These are phyloP conservation scores for Plasmodium cynomolgi DNA, from an alignment of 169 alveolate genomes.

Conservation along the genomic window DNA sequence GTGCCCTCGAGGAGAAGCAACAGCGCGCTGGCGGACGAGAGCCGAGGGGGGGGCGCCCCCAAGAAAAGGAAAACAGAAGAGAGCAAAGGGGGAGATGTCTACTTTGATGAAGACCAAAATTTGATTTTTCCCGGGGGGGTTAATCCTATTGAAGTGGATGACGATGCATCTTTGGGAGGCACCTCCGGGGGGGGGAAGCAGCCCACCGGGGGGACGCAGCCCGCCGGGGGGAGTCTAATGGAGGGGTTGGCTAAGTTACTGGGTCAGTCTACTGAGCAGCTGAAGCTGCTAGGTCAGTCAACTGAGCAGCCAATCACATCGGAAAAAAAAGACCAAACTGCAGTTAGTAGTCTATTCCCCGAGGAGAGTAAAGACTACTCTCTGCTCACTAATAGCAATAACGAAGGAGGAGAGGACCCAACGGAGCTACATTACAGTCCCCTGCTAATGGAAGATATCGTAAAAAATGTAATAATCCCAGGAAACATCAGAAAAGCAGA, in stretches of 20 bases:
- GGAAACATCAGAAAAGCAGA: constrained; percentile 95
- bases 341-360: not conserved
- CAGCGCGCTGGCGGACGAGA: not conserved
- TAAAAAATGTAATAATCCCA: constrained; percentile 89
- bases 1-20: not conserved
- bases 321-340: not conserved
- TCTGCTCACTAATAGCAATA: not conserved
- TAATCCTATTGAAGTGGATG: constrained; percentile 13
- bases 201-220: too few relatives aligned
- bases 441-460: constrained; percentile 84
- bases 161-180: not conserved
- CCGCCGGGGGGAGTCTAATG: not conserved
- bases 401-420: constrained; percentile 66
- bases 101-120: constrained; percentile 30
- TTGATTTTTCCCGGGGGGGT: not conserved
- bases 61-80: not conserved
- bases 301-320: not conserved
- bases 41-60: not conserved
- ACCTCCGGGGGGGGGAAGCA: not conserved
- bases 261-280: not conserved
- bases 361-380: not conserved
- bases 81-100: not conserved
- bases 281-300: not conserved
- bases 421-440: constrained; percentile 88
- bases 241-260: not conserved